These are phyloP conservation scores for Panaeolus papilionaceus DNA, from an alignment of 768 basidiomycete genomes.

Conservation along the genomic window DNA sequence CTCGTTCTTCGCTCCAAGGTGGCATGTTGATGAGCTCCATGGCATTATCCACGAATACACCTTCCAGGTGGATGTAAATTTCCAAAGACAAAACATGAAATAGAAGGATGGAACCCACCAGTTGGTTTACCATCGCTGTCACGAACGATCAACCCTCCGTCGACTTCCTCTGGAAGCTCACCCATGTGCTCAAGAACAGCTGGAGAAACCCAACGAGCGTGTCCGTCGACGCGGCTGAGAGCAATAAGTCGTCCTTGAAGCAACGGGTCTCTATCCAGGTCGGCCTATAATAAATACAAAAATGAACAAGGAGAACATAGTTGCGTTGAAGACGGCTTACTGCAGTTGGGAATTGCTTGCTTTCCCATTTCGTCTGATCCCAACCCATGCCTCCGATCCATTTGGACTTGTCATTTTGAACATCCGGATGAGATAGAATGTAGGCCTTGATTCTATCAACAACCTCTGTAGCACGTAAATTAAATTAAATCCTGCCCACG, in stretches of 20 bases:
- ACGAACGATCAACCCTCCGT: conserved; percentile 79
- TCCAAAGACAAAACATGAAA: not conserved
- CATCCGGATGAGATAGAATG: conserved; percentile 61
- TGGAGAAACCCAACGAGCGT: conserved; percentile 87
- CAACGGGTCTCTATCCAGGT: conserved; percentile 72
- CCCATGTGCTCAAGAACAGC: conserved; percentile 70
- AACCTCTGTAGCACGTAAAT: conserved; percentile 52
- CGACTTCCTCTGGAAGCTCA: conserved; percentile 63
- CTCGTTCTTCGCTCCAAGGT: conserved; percentile 62
- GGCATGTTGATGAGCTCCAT: conserved; percentile 78
- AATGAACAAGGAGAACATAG: not conserved
- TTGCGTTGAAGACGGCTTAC: conserved; percentile 43
- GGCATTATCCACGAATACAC: conserved; percentile 88
- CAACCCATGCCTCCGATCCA: conserved; percentile 94
- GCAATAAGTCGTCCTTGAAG: conserved; percentile 75
- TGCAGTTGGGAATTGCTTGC: conserved; percentile 70
- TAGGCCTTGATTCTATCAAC: conserved; percentile 64
- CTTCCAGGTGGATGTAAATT: conserved; percentile 34
- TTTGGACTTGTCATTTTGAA: conserved; percentile 52
- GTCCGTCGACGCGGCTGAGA: conserved; percentile 79
- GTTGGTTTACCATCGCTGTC: conserved; percentile 69
- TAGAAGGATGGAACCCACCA: conserved; percentile 42
- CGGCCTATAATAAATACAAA: conserved; percentile 50
- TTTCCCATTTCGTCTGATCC: conserved; percentile 88
- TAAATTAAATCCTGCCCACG: not conserved